phyloP scores from a whole-genome alignment of 73 alveolate species.

The Paraurostyla sp. region DNA sequence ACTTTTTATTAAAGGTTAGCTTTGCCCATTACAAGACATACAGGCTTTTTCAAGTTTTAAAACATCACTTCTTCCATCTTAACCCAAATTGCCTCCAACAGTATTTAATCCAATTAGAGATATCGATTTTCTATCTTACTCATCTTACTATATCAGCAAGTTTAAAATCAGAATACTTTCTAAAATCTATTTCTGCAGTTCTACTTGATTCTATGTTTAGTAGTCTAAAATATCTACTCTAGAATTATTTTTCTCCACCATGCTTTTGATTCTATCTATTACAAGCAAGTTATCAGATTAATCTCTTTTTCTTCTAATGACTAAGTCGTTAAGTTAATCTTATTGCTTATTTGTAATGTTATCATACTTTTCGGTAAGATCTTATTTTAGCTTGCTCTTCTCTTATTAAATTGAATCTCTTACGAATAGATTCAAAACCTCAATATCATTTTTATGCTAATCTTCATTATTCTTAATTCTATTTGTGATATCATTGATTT shows the following conservation, averaged over 20 bases:
- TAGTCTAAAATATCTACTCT: not conserved
- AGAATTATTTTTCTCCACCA: not conserved
- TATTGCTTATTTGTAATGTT: not conserved
- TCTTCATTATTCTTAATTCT: not conserved
- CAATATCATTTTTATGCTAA: not conserved
- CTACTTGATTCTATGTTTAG: not conserved
- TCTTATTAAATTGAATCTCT: not conserved
- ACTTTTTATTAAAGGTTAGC: not conserved
- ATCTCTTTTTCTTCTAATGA: constrained; percentile 2
- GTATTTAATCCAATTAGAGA: constrained; percentile 10
- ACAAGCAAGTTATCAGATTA: not conserved
- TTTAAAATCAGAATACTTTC: constrained; percentile 2
- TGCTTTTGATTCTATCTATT: not conserved
- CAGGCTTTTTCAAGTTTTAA: constrained; percentile 16
- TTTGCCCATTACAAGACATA: not conserved
- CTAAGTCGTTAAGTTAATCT: not conserved
- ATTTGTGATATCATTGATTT: not conserved
- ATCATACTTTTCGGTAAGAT: constrained; percentile 14
- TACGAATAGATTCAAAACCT: not conserved
- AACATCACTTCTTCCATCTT: not conserved
- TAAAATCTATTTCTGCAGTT: not conserved
- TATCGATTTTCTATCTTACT: constrained; percentile 26
- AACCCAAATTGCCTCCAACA: not conserved
- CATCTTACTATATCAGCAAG: constrained; percentile 2
- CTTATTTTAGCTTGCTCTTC: not conserved